Conservation (phyloP, 768 basidiomycete species). For the Suillus placidus region DNA sequence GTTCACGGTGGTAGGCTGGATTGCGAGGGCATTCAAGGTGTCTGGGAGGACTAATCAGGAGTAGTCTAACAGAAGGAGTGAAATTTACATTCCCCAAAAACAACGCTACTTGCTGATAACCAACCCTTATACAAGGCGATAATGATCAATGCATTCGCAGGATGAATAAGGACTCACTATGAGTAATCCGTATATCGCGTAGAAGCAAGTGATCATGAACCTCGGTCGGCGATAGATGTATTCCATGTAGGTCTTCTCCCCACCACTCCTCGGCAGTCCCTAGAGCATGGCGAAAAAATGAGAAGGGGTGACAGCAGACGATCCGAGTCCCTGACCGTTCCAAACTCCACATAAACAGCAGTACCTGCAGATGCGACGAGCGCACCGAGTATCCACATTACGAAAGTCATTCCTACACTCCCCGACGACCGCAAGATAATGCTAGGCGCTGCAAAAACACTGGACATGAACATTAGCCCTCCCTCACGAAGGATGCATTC, state of each 20-base stretch:
- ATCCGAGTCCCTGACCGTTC: slow-evolving; percentile 50
- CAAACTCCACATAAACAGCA: slow-evolving; percentile 73
- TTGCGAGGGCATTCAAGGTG: slow-evolving; percentile 53
- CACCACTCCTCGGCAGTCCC: slow-evolving; percentile 72
- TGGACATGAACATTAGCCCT: slow-evolving; percentile 28
- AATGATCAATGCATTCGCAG: neutral
- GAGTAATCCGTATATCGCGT: slow-evolving; percentile 58
- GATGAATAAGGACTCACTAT: slow-evolving; percentile 43
- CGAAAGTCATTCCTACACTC: slow-evolving; percentile 66
- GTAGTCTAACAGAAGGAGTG: neutral
- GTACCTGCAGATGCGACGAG: slow-evolving; percentile 67
- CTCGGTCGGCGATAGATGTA: slow-evolving; percentile 66
- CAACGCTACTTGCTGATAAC: slow-evolving; percentile 59
- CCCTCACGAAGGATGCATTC: neutral
- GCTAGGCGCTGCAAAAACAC: slow-evolving; percentile 73
- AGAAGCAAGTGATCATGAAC: slow-evolving; percentile 63
- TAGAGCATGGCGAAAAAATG: slow-evolving; percentile 23
- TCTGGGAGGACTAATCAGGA: slow-evolving; percentile 43
- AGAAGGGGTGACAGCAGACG: neutral
- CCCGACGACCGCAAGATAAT: slow-evolving; percentile 68
- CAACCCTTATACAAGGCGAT: slow-evolving; percentile 46
- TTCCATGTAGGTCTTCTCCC: slow-evolving; percentile 78
- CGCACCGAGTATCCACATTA: slow-evolving; percentile 74
- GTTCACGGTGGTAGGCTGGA: slow-evolving; percentile 46
- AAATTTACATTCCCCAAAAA: slow-evolving; percentile 71